A percentile compares a stretch with the other conserved stretches of the same genome.
Conservation (phyloP, 371 early-diverging fungal species). For the Haplosporangium sp. region DNA sequence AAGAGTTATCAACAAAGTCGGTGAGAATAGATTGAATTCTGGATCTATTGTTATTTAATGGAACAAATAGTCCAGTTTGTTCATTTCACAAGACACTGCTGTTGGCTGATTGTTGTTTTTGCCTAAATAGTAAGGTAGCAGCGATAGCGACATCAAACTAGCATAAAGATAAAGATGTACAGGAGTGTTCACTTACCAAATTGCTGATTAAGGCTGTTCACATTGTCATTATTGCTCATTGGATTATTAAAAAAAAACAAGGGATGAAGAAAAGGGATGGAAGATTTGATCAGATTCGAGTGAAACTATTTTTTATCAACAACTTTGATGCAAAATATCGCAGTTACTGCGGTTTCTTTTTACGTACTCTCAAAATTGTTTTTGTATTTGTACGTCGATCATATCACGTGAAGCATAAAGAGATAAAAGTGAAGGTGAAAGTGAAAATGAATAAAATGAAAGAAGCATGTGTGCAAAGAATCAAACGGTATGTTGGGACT, state of each 20-base stretch:
- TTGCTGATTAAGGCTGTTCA: constrained; percentile 74
- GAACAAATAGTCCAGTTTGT: background rate
- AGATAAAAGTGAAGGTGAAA: too few relatives aligned
- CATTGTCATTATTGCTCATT: constrained; percentile 69
- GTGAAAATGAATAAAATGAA: too few relatives aligned
- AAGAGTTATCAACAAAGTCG: background rate
- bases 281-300: constrained; percentile 8
- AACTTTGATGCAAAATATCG: background rate
- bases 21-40: background rate
- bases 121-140: background rate
- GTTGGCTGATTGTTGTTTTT: too few relatives aligned
- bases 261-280: constrained; percentile 30
- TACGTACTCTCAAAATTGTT: background rate
- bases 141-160: background rate
- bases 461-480: too few relatives aligned
- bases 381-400: background rate
- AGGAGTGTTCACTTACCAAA: constrained; percentile 62
- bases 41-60: background rate
- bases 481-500: too few relatives aligned
- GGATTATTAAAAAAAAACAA: constrained; percentile 44
- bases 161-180: background rate
- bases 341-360: constrained; percentile 4
- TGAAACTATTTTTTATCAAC: constrained; percentile 1
- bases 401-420: background rate
- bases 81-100: background rate